A percentile compares a stretch with the other conserved stretches of the same genome.
phyloP scores from a whole-genome alignment of 108 stramenopile species.

The Cyclostephanos tholiformis region DNA sequence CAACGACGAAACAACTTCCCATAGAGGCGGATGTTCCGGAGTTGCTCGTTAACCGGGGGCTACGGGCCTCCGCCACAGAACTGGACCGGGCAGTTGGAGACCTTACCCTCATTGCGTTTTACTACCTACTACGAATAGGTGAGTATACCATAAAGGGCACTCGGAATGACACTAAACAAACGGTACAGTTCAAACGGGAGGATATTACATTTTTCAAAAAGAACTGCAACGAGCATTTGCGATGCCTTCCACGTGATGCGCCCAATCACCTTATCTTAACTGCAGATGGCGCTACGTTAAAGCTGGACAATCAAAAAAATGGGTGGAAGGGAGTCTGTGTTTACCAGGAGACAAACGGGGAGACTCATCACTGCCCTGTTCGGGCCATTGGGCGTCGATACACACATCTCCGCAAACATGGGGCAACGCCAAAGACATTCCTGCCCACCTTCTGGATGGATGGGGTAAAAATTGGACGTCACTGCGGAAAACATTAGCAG shows the following conservation, averaged over 20 bases:
- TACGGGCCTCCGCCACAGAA: not conserved
- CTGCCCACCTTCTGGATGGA: not conserved
- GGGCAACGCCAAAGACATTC: not conserved
- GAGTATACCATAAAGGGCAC: constrained; percentile 3
- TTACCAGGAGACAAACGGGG: not conserved
- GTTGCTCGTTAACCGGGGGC: not conserved
- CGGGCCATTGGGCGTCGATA: not conserved
- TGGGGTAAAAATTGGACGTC: not conserved
- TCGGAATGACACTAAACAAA: not conserved
- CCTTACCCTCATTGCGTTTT: no score
- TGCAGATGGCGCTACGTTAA: not conserved
- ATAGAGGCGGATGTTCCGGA: not conserved
- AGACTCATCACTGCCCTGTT: not conserved
- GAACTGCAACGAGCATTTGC: not conserved
- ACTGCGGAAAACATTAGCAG: not conserved
- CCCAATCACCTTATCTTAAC: not conserved
- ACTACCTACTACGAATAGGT: constrained; percentile 2
- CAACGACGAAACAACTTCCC: not conserved
- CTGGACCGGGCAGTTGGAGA: constrained; percentile 1
- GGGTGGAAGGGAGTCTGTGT: constrained; percentile 1
- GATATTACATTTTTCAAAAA: constrained; percentile 3
- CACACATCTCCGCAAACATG: not conserved
- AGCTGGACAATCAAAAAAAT: not conserved
- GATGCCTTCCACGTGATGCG: not conserved
- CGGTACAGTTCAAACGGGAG: not conserved